phyloP scores from a whole-genome alignment of 2,329 filamentous ascomycete genomes.

The Xylariaceae sp. region DNA sequence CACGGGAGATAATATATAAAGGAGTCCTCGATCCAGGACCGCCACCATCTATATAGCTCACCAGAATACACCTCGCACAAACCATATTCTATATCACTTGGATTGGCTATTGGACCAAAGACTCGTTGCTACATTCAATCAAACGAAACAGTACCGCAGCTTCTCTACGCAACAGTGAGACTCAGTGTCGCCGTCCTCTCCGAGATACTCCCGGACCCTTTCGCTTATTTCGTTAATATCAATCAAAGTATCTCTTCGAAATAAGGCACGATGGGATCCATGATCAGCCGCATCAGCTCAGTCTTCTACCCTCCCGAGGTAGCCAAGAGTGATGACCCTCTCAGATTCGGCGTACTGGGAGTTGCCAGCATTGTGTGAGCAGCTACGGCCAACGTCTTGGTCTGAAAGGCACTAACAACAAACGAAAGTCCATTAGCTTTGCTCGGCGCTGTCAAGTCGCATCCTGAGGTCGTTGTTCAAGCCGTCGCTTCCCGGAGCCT shows the following conservation, averaged over 20 bases:
- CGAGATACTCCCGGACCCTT: too few species aligned
- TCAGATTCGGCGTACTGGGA: neutral
- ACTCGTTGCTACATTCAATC: too few species aligned
- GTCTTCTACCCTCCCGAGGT: neutral
- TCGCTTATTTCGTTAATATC: neutral
- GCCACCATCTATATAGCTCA: neutral
- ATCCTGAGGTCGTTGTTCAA: conserved; percentile 50
- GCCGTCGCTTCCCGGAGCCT: conserved; percentile 50
- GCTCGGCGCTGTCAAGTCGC: conserved; percentile 43
- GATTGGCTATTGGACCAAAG: too few species aligned
- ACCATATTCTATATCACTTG: too few species aligned
- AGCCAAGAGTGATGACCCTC: neutral
- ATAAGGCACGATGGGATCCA: neutral
- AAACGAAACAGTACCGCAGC: too few species aligned
- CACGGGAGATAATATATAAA: too few species aligned
- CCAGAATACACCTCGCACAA: neutral
- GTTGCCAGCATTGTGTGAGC: neutral
- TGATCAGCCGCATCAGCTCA: neutral
- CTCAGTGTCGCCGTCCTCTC: too few species aligned
- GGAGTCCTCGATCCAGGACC: too few species aligned
- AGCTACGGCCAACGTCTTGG: neutral
- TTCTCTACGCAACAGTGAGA: too few species aligned
- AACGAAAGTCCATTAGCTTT: neutral
- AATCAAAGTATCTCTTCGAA: neutral
- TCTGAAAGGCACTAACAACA: neutral